These are phyloP conservation scores for Blastocladiella emersonii DNA, from an alignment of 371 early-diverging fungal species.

Conservation along the genomic window DNA sequence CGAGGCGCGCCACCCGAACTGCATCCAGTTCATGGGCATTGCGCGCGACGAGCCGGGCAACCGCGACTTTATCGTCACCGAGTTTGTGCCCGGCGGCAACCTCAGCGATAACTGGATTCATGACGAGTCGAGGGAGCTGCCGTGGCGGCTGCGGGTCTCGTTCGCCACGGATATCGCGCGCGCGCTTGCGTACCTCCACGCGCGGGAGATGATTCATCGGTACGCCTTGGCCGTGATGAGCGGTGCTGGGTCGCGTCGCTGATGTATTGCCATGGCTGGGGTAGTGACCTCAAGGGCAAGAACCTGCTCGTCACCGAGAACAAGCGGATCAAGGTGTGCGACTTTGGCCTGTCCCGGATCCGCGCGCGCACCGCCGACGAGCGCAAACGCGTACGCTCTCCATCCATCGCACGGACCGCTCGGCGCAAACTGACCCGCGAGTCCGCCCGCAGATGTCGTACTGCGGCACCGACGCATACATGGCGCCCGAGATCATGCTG, in stretches of 20 bases:
- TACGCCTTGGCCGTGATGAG: background rate
- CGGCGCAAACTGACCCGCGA: too few species aligned
- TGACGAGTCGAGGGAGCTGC: constrained; percentile 9
- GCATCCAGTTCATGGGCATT: constrained; percentile 23
- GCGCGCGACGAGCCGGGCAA: constrained; percentile 4
- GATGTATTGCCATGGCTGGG: background rate
- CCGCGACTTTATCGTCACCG: constrained; percentile 24
- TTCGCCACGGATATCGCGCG: constrained; percentile 28
- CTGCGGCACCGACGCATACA: constrained; percentile 26
- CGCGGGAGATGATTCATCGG: constrained; percentile 24
- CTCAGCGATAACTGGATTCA: constrained; percentile 21
- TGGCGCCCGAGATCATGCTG: constrained; percentile 33
- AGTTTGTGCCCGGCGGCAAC: constrained; percentile 23
- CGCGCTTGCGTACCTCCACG: constrained; percentile 27
- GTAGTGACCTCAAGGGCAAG: constrained; percentile 18
- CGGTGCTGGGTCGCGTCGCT: background rate
- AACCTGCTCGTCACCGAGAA: constrained; percentile 26
- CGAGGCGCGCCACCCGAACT: constrained; percentile 7
- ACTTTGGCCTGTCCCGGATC: constrained; percentile 26
- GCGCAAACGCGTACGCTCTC: constrained; percentile 8
- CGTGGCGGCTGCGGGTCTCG: constrained; percentile 15
- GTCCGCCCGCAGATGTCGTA: constrained; percentile 9
- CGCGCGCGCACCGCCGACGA: constrained; percentile 13
- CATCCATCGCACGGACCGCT: too few species aligned
- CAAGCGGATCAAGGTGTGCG: constrained; percentile 25